Percentiles rank a stretch among this genome's conserved stretches.
phyloP scores from a whole-genome alignment of 495 filamentous ascomycete species.

The Penicillium flavigenum region DNA sequence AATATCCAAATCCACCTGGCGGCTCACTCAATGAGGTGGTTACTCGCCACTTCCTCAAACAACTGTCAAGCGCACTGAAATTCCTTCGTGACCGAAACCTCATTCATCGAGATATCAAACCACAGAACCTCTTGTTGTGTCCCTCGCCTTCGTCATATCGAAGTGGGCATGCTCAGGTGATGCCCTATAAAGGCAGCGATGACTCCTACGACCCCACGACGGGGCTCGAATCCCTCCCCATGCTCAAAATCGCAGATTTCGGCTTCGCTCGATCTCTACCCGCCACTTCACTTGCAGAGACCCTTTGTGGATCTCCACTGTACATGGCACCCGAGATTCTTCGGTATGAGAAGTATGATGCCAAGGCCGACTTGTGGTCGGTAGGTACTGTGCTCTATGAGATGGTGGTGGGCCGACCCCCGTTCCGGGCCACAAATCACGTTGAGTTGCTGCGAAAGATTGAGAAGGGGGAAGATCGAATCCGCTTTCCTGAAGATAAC shows the following conservation, averaged over 20 bases:
- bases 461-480: slow-evolving; percentile 77
- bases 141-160: slow-evolving; percentile 70
- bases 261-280: slow-evolving; percentile 92
- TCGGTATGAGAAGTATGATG: slow-evolving; percentile 95
- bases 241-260: slow-evolving; percentile 97
- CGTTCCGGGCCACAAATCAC: slow-evolving; percentile 90
- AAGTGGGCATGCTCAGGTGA: slow-evolving; percentile 45
- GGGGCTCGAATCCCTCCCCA: slow-evolving; percentile 83
- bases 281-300: slow-evolving; percentile 86
- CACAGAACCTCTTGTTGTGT: slow-evolving; percentile 89
- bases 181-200: slow-evolving; percentile 64
- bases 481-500: slow-evolving; percentile 75
- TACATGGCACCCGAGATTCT: slow-evolving; percentile 99
- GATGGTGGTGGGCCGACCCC: slow-evolving; percentile 88
- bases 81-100: slow-evolving; percentile 82
- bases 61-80: slow-evolving; percentile 86
- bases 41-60: slow-evolving; percentile 92
- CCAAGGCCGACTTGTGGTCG: slow-evolving; percentile 96
- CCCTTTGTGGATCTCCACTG: slow-evolving; percentile 93
- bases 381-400: slow-evolving; percentile 93
- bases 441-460: slow-evolving; percentile 91
- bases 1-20: slow-evolving; percentile 79
- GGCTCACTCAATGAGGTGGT: slow-evolving; percentile 91
- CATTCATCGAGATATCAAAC: slow-evolving; percentile 96
- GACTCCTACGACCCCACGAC: slow-evolving; percentile 76